A percentile compares a stretch with the other conserved stretches of the same genome.
Evolutionary conservation across 2,329 filamentous ascomycete genomes (phyloP).

Genomic region (Penicillium sp.): DNA sequence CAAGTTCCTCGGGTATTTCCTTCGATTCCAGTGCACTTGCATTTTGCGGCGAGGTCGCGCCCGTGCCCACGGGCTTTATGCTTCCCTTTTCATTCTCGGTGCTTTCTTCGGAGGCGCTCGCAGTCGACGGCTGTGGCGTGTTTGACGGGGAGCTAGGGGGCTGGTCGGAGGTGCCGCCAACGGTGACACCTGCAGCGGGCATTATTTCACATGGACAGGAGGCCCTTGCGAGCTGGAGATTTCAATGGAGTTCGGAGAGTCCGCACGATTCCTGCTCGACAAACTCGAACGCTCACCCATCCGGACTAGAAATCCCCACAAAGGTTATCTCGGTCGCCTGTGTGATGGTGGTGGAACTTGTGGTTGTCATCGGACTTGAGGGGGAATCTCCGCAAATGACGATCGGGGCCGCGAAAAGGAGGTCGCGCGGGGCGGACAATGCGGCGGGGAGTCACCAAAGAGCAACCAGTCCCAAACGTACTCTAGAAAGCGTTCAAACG

Average conservation of each 20-base stretch:
- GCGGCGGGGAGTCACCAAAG: constrained; percentile 13
- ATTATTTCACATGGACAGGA: constrained; percentile 29
- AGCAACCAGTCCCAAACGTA: background rate
- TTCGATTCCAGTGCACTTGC: constrained; percentile 2
- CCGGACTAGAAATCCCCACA: constrained; percentile 6
- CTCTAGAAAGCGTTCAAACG: background rate
- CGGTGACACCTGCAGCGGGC: constrained; percentile 29
- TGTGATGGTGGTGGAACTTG: constrained; percentile 11
- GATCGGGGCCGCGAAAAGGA: constrained; percentile 24
- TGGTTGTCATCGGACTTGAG: constrained; percentile 20
- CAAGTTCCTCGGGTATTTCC: constrained; percentile 23
- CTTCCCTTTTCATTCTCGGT: constrained; percentile 17
- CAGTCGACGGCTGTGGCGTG: constrained; percentile 5
- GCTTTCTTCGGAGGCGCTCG: constrained; percentile 9
- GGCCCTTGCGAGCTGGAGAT: constrained; percentile 8
- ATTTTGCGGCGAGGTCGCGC: constrained; percentile 1
- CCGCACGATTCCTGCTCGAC: constrained; percentile 12
- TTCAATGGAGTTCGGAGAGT: constrained; percentile 15
- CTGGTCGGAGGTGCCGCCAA: constrained; percentile 28
- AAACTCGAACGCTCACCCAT: constrained; percentile 18
- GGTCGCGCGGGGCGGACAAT: constrained; percentile 19
- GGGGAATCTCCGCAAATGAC: constrained; percentile 22
- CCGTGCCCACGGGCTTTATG: constrained; percentile 5
- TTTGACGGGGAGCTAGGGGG: constrained; percentile 13
- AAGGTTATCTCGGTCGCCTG: background rate